A percentile compares a stretch with the other conserved stretches of the same genome.
phyloP scores from a whole-genome alignment of 129 eudicot genomes.

The Flaveria robusta region DNA sequence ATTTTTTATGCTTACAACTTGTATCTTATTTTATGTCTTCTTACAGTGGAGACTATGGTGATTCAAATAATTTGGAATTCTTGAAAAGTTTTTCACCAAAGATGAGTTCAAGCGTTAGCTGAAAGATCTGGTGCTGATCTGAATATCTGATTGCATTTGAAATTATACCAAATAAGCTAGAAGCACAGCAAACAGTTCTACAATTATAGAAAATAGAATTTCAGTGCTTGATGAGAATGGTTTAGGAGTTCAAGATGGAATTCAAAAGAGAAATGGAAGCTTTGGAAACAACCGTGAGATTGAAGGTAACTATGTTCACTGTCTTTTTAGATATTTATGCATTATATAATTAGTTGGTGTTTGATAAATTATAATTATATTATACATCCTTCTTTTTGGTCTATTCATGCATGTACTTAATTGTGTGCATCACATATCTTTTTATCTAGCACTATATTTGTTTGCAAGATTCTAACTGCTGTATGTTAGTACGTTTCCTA shows the following conservation, averaged over 20 bases:
- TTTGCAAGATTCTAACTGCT: conserved; percentile 29
- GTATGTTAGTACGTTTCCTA: conserved; percentile 25
- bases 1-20: no score
- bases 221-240: conserved; percentile 56
- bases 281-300: conserved; percentile 36
- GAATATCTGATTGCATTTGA: no score
- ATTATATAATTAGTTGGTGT: not conserved
- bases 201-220: conserved; percentile 30
- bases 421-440: not conserved
- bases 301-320: conserved; percentile 39
- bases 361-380: conserved; percentile 13
- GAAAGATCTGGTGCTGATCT: no score
- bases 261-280: conserved; percentile 42
- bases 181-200: conserved; percentile 34
- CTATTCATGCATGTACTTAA: conserved; percentile 14
- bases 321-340: conserved; percentile 6
- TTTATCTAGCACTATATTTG: not conserved
- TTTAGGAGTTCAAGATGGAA: conserved; percentile 42
- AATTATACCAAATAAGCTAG: no score
- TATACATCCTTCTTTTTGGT: conserved; percentile 7
- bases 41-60: no score
- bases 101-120: no score
- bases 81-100: no score
- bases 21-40: no score
- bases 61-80: no score